Percentiles rank a stretch among this genome's conserved stretches.
phyloP scores from a whole-genome alignment of 2,329 filamentous ascomycete genomes.

The Aplosporella prunicola region DNA sequence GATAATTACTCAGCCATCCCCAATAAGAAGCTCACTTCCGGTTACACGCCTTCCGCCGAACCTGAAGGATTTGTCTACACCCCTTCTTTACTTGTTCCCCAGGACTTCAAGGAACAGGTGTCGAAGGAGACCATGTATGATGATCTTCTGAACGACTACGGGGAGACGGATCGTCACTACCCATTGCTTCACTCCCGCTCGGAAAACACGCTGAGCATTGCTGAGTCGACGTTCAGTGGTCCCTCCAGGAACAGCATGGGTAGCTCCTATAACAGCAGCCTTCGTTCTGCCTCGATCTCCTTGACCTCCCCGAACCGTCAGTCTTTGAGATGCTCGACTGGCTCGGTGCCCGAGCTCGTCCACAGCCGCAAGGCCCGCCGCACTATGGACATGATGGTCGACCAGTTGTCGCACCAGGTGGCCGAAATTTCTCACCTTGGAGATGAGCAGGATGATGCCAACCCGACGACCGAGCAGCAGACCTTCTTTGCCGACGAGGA shows the following conservation, averaged over 20 bases:
- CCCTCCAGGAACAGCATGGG: conserved; percentile 43
- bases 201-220: conserved; percentile 22
- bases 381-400: conserved; percentile 23
- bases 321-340: conserved; percentile 29
- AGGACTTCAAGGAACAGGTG: conserved; percentile 25
- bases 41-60: conserved; percentile 13
- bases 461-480: neutral
- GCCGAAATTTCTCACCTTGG: conserved; percentile 18
- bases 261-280: conserved; percentile 48
- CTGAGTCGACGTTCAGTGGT: conserved; percentile 39
- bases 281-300: conserved; percentile 34
- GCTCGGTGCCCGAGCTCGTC: conserved; percentile 30
- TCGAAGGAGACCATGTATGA: conserved; percentile 28
- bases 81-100: conserved; percentile 26
- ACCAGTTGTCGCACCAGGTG: conserved; percentile 25
- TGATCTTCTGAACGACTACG: conserved; percentile 32
- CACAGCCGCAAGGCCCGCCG: conserved; percentile 25
- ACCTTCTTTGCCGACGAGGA: conserved; percentile 16
- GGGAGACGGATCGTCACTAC: conserved; percentile 38
- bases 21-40: conserved; percentile 1
- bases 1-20: conserved; percentile 2
- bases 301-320: conserved; percentile 26
- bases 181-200: conserved; percentile 31
- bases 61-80: conserved; percentile 29
- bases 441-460: conserved; percentile 15